These are phyloP conservation scores for Cenchrus fungigraminus DNA, from an alignment of 176 grass and related monocot genomes.

Conservation along the genomic window DNA sequence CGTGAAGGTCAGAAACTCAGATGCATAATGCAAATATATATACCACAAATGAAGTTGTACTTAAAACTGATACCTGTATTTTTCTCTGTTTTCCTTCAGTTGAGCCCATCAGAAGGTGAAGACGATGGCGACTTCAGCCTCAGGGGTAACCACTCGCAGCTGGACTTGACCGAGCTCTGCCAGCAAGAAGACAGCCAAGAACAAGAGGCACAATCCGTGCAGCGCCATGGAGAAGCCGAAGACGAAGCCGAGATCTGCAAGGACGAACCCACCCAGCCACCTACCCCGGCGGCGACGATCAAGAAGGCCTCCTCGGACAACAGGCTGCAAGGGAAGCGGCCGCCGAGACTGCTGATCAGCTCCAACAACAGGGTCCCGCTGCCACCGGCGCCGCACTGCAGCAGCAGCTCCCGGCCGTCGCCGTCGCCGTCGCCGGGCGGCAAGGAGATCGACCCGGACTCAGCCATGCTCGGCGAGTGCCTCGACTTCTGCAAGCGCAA, in stretches of 20 bases:
- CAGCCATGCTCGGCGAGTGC: slow-evolving; percentile 33
- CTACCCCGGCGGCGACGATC: neutral
- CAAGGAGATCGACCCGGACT: slow-evolving; percentile 31
- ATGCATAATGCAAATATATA: neutral
- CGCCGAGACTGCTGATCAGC: slow-evolving; percentile 24
- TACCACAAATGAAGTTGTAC: neutral
- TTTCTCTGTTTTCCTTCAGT: slow-evolving; percentile 11
- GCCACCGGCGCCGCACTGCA: neutral
- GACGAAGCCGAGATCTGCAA: neutral
- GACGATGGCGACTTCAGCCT: slow-evolving; percentile 40
- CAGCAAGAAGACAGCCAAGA: slow-evolving; percentile 3
- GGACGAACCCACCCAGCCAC: neutral
- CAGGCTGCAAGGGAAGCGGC: slow-evolving; percentile 40
- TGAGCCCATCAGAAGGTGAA: slow-evolving; percentile 38
- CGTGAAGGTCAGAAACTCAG: slow-evolving; percentile 44
- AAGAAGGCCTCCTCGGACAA: slow-evolving; percentile 10
- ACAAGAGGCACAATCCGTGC: neutral
- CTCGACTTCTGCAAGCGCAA: slow-evolving; percentile 55
- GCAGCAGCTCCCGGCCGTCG: slow-evolving; percentile 1
- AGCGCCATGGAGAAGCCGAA: neutral
- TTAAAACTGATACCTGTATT: neutral
- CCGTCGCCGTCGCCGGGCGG: slow-evolving; percentile 8
- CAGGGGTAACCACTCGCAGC: slow-evolving; percentile 32
- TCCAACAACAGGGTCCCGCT: neutral
- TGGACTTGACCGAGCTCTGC: slow-evolving; percentile 37